phyloP scores from a whole-genome alignment of 257 asterid species.

The Nicotiana benthamiana region DNA sequence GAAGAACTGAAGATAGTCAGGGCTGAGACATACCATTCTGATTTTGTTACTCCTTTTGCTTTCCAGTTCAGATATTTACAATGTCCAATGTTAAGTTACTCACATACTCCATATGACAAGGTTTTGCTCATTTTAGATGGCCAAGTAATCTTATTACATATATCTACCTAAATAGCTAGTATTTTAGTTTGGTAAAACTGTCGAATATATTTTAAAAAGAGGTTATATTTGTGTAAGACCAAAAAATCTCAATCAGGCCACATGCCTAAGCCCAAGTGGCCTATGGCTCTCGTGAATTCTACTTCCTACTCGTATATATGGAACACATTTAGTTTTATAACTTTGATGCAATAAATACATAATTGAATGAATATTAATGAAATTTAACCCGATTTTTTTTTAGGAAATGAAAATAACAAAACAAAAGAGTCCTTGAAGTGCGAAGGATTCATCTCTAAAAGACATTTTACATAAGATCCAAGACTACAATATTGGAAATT shows the following conservation, averaged over 20 bases:
- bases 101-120: neutral
- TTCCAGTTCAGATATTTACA: neutral
- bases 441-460: neutral
- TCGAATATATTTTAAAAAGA: neutral
- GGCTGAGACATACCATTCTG: neutral
- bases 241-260: too few relatives aligned
- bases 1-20: slow-evolving; percentile 9
- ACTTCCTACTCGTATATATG: too few relatives aligned
- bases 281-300: too few relatives aligned
- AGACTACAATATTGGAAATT: neutral
- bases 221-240: too few relatives aligned
- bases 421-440: too few relatives aligned
- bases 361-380: too few relatives aligned
- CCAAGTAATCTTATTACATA: neutral
- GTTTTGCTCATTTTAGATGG: neutral
- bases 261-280: too few relatives aligned
- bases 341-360: too few relatives aligned
- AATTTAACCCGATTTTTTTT: too few relatives aligned
- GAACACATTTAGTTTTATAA: too few relatives aligned
- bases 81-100: neutral
- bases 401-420: too few relatives aligned
- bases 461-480: neutral
- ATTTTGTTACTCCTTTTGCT: neutral
- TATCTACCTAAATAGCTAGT: neutral
- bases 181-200: neutral